These are phyloP conservation scores for Solanum ahanhuiri DNA, from an alignment of 257 asterid species.

Conservation along the genomic window DNA sequence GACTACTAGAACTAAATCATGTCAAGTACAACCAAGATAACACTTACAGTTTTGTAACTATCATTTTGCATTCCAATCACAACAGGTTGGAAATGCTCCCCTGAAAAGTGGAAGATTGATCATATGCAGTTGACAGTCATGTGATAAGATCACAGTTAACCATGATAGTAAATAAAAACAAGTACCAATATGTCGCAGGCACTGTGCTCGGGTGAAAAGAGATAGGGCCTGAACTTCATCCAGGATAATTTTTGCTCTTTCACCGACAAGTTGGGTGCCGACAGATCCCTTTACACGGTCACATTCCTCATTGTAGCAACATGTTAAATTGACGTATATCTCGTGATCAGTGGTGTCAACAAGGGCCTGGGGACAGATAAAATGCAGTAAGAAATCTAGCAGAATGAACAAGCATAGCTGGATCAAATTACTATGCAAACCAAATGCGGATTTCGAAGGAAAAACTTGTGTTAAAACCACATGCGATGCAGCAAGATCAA, in stretches of 20 bases:
- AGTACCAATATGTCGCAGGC: conserved; percentile 84
- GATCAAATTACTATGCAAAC: background rate
- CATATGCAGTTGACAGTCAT: conserved; percentile 1
- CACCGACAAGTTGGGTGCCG: conserved; percentile 89
- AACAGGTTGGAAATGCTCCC: conserved; percentile 73
- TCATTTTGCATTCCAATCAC: conserved; percentile 68
- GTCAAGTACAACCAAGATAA: background rate
- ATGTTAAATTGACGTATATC: conserved; percentile 67
- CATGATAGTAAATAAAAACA: background rate
- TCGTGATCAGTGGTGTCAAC: conserved; percentile 76
- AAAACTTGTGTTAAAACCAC: background rate
- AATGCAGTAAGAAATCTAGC: conserved; percentile 10
- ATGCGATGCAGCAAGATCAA: background rate
- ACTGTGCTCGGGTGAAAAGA: conserved; percentile 62
- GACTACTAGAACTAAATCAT: background rate
- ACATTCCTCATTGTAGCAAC: conserved; percentile 59
- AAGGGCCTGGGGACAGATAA: conserved; percentile 51
- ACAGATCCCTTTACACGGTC: conserved; percentile 82
- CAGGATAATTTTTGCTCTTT: conserved; percentile 81
- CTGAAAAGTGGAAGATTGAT: conserved; percentile 32
- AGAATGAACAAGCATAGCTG: background rate
- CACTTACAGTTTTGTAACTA: conserved; percentile 54
- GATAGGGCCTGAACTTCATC: conserved; percentile 69
- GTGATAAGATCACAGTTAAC: conserved; percentile 1
- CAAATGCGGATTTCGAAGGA: background rate